These are phyloP conservation scores for Fusarium sp. DNA, from an alignment of 2,329 filamentous ascomycete genomes.

Conservation along the genomic window DNA sequence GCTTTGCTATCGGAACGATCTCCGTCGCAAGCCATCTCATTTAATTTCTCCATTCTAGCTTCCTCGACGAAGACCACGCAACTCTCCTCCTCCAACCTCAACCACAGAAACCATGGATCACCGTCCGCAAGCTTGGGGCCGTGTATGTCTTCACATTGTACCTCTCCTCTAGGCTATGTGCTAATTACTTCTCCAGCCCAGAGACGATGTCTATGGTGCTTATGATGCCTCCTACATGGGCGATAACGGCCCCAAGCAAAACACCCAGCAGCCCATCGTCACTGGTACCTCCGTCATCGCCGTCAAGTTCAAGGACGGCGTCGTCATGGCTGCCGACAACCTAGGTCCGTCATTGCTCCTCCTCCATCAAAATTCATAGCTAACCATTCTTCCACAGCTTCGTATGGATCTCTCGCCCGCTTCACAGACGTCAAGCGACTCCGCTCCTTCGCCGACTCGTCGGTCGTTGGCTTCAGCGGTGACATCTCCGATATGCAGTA, in stretches of 20 bases:
- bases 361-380: not conserved
- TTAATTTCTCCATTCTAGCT: not conserved
- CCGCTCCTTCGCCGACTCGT: slow-evolving; percentile 84
- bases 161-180: not conserved
- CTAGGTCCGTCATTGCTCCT: slow-evolving; percentile 70
- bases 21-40: not conserved
- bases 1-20: not conserved
- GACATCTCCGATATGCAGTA: slow-evolving; percentile 99
- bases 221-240: slow-evolving; percentile 92
- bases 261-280: slow-evolving; percentile 93
- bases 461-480: slow-evolving; percentile 93
- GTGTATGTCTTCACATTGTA: slow-evolving; percentile 63
- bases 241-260: slow-evolving; percentile 76
- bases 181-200: slow-evolving; percentile 71
- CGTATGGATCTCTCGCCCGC: slow-evolving; percentile 95
- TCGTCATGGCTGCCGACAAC: slow-evolving; percentile 97
- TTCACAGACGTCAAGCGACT: slow-evolving; percentile 98
- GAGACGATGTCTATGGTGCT: slow-evolving; percentile 95
- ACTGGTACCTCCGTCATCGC: slow-evolving; percentile 96
- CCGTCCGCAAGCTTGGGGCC: slow-evolving; percentile 78
- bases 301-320: slow-evolving; percentile 95
- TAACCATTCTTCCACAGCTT: slow-evolving; percentile 68
- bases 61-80: not conserved
- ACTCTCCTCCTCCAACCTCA: slow-evolving; percentile 15
- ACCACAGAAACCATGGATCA: slow-evolving; percentile 69